Evolutionary conservation across 1,139 yeast species (phyloP).

Genomic region (Neolecta irregularis): DNA sequence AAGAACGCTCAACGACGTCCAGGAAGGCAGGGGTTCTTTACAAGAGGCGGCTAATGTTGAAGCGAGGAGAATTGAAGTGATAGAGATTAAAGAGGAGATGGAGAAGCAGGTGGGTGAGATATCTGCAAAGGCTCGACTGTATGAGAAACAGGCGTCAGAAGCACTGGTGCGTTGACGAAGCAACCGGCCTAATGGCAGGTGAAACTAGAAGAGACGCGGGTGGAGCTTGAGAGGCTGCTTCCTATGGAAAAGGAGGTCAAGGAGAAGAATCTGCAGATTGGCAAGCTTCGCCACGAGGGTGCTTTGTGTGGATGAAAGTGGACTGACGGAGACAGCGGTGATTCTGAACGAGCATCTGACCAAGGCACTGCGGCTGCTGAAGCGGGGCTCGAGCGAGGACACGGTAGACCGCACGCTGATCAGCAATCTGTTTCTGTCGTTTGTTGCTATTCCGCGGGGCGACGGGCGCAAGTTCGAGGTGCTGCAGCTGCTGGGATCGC

Average conservation of each 20-base stretch:
- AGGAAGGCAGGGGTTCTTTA: no score
- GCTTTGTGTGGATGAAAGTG: background rate
- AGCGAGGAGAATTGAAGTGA: conserved; percentile 28
- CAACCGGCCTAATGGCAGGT: no score
- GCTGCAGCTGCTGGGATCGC: conserved; percentile 63
- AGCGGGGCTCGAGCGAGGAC: conserved; percentile 41
- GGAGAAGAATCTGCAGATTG: conserved; percentile 65
- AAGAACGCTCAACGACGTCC: no score
- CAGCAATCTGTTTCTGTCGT: conserved; percentile 71
- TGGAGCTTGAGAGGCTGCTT: conserved; percentile 20
- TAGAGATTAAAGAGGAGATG: conserved; percentile 21
- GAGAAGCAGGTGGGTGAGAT: conserved; percentile 17
- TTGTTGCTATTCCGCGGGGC: conserved; percentile 75
- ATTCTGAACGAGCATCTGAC: conserved; percentile 85
- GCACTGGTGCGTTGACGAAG: no score
- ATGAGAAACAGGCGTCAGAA: conserved; percentile 17
- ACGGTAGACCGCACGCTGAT: conserved; percentile 63
- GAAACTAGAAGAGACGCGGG: conserved; percentile 17
- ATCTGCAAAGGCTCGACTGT: conserved; percentile 18
- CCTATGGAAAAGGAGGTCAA: conserved; percentile 40
- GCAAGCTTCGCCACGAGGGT: conserved; percentile 75
- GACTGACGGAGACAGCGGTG: conserved; percentile 35
- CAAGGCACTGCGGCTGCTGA: conserved; percentile 70
- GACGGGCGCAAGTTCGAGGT: conserved; percentile 92
- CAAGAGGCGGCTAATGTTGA: conserved; percentile 18